Evolutionary conservation across 2,329 filamentous ascomycete species (phyloP).

Genomic region (Diaporthe humulicola): DNA sequence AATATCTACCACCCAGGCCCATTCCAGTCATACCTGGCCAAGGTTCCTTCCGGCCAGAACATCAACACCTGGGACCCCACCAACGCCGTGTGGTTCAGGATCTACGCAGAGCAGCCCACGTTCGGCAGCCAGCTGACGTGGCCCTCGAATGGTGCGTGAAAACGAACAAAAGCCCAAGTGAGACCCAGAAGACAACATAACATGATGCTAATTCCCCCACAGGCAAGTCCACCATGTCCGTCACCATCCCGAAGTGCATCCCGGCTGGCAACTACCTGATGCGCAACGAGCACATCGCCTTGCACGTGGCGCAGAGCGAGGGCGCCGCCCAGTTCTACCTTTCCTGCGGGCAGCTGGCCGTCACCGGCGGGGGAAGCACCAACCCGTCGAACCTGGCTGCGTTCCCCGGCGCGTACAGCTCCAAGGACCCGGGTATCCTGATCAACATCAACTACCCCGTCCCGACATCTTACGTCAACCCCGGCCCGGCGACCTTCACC

Average conservation of each 20-base stretch:
- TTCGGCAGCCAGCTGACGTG: conserved; percentile 41
- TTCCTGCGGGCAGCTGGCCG: conserved; percentile 42
- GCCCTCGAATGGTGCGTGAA: conserved; percentile 32
- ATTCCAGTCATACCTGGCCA: conserved; percentile 53
- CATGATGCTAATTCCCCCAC: background rate
- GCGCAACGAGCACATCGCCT: conserved; percentile 45
- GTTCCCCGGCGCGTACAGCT: conserved; percentile 44
- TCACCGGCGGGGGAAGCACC: conserved; percentile 43
- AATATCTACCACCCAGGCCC: conserved; percentile 55
- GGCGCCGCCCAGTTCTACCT: conserved; percentile 45
- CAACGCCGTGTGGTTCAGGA: conserved; percentile 55
- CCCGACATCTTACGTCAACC: conserved; percentile 44
- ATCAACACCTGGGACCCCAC: conserved; percentile 50
- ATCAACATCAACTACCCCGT: conserved; percentile 46
- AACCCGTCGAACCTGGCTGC: conserved; percentile 32
- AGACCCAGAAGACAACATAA: no score
- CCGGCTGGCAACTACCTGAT: conserved; percentile 46
- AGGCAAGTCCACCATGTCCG: conserved; percentile 38
- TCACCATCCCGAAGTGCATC: conserved; percentile 44
- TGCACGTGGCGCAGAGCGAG: conserved; percentile 43
- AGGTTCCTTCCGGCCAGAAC: conserved; percentile 51
- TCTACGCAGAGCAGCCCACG: conserved; percentile 46
- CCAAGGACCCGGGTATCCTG: conserved; percentile 43
- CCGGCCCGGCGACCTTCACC: conserved; percentile 26
- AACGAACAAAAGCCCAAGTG: no score